phyloP scores from a whole-genome alignment of 148 eudicot species.

The Drosera capensis region DNA sequence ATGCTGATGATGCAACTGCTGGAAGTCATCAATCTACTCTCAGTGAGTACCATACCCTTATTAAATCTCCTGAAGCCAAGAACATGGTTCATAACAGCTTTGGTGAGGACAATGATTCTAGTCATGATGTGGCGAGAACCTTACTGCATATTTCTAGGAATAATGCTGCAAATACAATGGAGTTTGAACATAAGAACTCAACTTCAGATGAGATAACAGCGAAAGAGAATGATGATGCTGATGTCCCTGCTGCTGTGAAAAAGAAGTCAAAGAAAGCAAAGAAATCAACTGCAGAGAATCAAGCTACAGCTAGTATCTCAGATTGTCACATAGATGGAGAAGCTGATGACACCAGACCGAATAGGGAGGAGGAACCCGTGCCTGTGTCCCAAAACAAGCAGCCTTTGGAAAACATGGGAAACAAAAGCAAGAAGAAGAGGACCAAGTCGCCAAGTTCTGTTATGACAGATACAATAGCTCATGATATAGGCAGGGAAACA shows the following conservation, averaged over 20 bases:
- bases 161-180: neutral
- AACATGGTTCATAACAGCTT: neutral
- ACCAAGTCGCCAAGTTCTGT: no score
- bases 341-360: no score
- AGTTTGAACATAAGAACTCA: neutral
- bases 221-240: constrained; percentile 7
- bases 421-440: no score
- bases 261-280: constrained; percentile 21
- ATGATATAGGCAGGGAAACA: constrained; percentile 5
- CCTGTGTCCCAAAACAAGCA: no score
- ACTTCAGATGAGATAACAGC: constrained; percentile 1
- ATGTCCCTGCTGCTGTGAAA: constrained; percentile 10
- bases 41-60: constrained; percentile 2
- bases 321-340: no score
- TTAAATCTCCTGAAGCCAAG: neutral
- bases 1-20: constrained; percentile 9
- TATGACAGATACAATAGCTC: no score
- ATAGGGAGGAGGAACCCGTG: no score
- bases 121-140: no score
- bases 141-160: neutral
- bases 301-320: constrained; percentile 9
- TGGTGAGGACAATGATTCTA: no score
- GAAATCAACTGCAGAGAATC: constrained; percentile 14
- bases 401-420: no score
- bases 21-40: constrained; percentile 7